phyloP scores from a whole-genome alignment of 208 protist genomes.

The Trypanosoma vivax region DNA sequence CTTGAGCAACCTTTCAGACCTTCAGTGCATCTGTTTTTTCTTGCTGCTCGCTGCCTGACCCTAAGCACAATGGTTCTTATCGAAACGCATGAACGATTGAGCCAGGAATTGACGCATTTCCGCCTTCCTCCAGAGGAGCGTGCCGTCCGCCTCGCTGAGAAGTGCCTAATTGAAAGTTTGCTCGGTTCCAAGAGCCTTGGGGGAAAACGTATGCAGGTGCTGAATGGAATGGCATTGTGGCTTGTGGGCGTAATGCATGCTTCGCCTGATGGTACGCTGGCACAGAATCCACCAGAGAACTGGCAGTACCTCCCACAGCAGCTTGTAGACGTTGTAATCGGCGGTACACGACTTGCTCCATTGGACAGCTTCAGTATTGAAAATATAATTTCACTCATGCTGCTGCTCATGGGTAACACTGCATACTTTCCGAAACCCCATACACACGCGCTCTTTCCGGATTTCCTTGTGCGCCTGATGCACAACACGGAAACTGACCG shows the following conservation, averaged over 20 bases:
- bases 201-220: slow-evolving; percentile 44
- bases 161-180: slow-evolving; percentile 54
- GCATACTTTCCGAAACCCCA: slow-evolving; percentile 86
- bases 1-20: slow-evolving; percentile 49
- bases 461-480: slow-evolving; percentile 56
- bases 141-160: slow-evolving; percentile 36
- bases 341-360: slow-evolving; percentile 46
- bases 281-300: slow-evolving; percentile 32
- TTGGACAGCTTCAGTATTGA: slow-evolving; percentile 49
- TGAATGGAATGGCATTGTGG: slow-evolving; percentile 73
- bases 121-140: slow-evolving; percentile 38
- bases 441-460: slow-evolving; percentile 80
- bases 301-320: slow-evolving; percentile 83
- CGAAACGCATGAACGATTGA: slow-evolving; percentile 52
- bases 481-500: slow-evolving; percentile 36
- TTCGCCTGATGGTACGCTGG: slow-evolving; percentile 34
- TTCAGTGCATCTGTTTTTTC: slow-evolving; percentile 75
- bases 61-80: slow-evolving; percentile 48
- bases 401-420: slow-evolving; percentile 88
- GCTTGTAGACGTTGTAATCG: slow-evolving; percentile 74
- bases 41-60: slow-evolving; percentile 49
- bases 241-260: slow-evolving; percentile 69
- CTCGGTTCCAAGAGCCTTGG: slow-evolving; percentile 36
- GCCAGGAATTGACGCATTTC: slow-evolving; percentile 44
- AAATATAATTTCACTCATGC: slow-evolving; percentile 74